These are phyloP conservation scores for Wickerhamiella musiphila DNA, from an alignment of 805 yeast genomes.

Conservation along the genomic window DNA sequence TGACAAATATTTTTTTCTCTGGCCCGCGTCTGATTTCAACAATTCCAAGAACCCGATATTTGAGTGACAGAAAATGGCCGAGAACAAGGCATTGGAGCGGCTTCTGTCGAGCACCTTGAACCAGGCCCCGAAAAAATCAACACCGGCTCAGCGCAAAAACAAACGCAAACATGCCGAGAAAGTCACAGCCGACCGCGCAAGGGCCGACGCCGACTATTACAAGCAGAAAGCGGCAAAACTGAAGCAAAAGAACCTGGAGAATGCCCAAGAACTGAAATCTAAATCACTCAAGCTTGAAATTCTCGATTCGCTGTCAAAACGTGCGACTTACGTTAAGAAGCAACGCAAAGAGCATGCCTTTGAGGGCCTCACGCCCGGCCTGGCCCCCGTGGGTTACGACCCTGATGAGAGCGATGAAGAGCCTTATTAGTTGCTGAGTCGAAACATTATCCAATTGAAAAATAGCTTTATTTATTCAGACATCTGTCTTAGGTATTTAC, in stretches of 20 bases:
- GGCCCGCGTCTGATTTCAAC: too few species aligned
- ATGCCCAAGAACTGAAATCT: slow-evolving; percentile 7
- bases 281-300: slow-evolving; percentile 9
- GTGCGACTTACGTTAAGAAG: slow-evolving; percentile 9
- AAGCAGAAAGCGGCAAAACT: background rate
- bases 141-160: slow-evolving; percentile 1
- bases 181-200: background rate
- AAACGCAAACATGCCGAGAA: slow-evolving; percentile 1
- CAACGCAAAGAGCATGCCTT: slow-evolving; percentile 6
- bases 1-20: too few species aligned
- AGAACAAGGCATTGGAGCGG: slow-evolving; percentile 1
- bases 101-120: slow-evolving; percentile 1
- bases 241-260: background rate
- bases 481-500: too few species aligned
- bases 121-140: background rate
- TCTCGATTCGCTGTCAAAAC: slow-evolving; percentile 6
- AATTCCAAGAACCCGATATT: too few species aligned
- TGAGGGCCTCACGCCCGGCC: slow-evolving; percentile 16
- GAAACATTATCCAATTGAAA: background rate
- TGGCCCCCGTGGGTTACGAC: slow-evolving; percentile 17
- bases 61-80: background rate
- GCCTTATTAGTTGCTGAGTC: slow-evolving; percentile 10
- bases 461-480: too few species aligned
- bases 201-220: slow-evolving; percentile 1
- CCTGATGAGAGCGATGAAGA: slow-evolving; percentile 14